Evolutionary conservation across 352 stramenopile genomes (phyloP).

Genomic region (Globisporangium rhizosaccharum): DNA sequence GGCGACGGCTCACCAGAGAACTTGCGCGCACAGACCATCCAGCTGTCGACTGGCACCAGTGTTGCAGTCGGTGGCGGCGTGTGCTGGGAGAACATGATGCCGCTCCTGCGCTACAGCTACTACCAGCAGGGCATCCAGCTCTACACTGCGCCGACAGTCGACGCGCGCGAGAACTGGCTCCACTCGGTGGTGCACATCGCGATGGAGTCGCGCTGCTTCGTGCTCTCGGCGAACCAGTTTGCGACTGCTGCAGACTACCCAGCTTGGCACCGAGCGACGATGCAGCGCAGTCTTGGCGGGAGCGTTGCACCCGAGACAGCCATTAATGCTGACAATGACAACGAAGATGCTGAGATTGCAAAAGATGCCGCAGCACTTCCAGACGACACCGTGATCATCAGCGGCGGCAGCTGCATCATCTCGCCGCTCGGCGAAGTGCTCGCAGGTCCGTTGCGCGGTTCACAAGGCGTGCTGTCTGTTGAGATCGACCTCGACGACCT

Average conservation of each 20-base stretch:
- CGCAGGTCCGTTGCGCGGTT: slow-evolving; percentile 16
- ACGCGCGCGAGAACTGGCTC: slow-evolving; percentile 21
- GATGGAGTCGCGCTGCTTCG: slow-evolving; percentile 25
- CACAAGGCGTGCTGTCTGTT: slow-evolving; percentile 15
- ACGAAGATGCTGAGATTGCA: background rate
- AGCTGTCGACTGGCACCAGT: slow-evolving; percentile 3
- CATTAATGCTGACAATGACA: too few species aligned
- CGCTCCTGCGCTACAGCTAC: slow-evolving; percentile 21
- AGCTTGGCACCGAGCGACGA: slow-evolving; percentile 15
- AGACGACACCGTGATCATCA: slow-evolving; percentile 20
- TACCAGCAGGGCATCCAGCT: slow-evolving; percentile 22
- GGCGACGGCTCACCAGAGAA: slow-evolving; percentile 19
- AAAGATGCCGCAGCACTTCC: background rate
- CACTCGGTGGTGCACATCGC: slow-evolving; percentile 22
- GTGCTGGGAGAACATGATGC: slow-evolving; percentile 29
- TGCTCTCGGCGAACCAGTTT: slow-evolving; percentile 27
- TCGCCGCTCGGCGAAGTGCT: slow-evolving; percentile 20
- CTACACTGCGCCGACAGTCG: slow-evolving; percentile 20
- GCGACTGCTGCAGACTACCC: slow-evolving; percentile 18
- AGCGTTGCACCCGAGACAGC: background rate
- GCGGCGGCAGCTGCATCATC: slow-evolving; percentile 23
- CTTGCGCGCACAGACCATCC: slow-evolving; percentile 15
- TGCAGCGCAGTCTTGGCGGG: slow-evolving; percentile 1
- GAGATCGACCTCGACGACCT: slow-evolving; percentile 22
- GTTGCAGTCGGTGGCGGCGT: slow-evolving; percentile 16